These are phyloP conservation scores for Onygena corvina DNA, from an alignment of 2,329 filamentous ascomycete genomes.

Conservation along the genomic window DNA sequence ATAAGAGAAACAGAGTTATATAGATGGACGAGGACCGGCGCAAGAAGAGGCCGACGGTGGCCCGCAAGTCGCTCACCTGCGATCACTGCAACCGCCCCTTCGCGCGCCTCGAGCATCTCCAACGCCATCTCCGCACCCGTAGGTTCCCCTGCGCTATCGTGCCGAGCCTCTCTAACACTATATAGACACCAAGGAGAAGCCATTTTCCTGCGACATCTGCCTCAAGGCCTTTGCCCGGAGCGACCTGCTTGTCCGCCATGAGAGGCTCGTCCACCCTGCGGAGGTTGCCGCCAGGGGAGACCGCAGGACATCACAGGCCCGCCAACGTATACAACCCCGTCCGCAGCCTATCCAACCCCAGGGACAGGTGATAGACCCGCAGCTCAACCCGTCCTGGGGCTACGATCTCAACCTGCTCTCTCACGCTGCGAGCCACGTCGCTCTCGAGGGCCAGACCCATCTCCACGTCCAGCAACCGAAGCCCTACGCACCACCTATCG, in stretches of 20 bases:
- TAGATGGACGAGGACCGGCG: slow-evolving; percentile 31
- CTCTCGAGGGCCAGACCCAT: slow-evolving; percentile 31
- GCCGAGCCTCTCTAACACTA: slow-evolving; percentile 18
- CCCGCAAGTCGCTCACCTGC: slow-evolving; percentile 38
- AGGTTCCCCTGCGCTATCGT: slow-evolving; percentile 19
- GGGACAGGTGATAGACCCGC: slow-evolving; percentile 12
- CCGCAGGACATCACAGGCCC: too few relatives aligned
- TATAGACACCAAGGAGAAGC: slow-evolving; percentile 40
- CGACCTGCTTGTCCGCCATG: slow-evolving; percentile 40
- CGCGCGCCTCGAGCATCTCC: slow-evolving; percentile 39
- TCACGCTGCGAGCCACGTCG: slow-evolving; percentile 40
- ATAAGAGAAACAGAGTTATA: not conserved
- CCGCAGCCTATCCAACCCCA: slow-evolving; percentile 20
- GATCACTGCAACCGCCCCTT: slow-evolving; percentile 39
- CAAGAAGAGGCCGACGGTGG: slow-evolving; percentile 30
- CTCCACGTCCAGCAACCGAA: slow-evolving; percentile 17
- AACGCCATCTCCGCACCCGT: slow-evolving; percentile 41
- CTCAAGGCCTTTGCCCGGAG: slow-evolving; percentile 39
- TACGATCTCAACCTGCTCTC: slow-evolving; percentile 40
- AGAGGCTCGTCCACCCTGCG: slow-evolving; percentile 37
- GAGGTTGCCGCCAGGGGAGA: slow-evolving; percentile 31
- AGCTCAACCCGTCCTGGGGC: slow-evolving; percentile 39
- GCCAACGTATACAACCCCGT: too few relatives aligned
- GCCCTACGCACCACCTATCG: slow-evolving; percentile 28
- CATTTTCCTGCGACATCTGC: slow-evolving; percentile 40